Base-by-base conservation (phyloP, 331 rosid species). In the Prunus yedoensis region DNA sequence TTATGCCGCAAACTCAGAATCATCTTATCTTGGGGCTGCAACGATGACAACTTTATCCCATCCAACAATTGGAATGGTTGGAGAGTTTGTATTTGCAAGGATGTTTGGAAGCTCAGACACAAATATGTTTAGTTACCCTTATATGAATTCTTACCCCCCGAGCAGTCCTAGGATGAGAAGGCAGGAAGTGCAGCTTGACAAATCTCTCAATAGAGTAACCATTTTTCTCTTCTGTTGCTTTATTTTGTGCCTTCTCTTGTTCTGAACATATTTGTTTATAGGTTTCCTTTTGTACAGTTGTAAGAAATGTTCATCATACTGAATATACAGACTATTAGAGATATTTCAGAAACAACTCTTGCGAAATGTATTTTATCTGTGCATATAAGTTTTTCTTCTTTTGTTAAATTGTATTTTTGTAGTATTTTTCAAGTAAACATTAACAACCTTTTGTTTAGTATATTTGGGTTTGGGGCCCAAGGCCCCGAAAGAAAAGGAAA, bases 161-260 rank as follows among this genome's bases (percentile, higher is more conserved):
- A 66, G 77, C 66, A 87, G 83, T 75, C 88, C 78, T 32, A 85
- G 98, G 85, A 81, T 94, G 87, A 89, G 96, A 84, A 89, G 96
- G 83, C 98, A 90, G 75, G 98, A 94, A 74, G 78, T 90, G 87
- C 89, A 85, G 82, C 83, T 91, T 47, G 93, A 90, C 70, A 91
- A 86, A 83, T 91, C 95, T 63, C 86, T 94, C 1, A 89, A 77
- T 52, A 85, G 98, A 80, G 89, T 94, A 18, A 89, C 93, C n/a
- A 69, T 90, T 68, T 94, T 94, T 67, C 85, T 94, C 6, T 84
- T 94, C 76, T 90, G 95, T 76, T 90, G 95, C 79, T 70, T 91
- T 59, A 78, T 90, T 23, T 77, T 90, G 86, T 94, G 97, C 77
- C 93, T 94, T 86, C 93, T 94, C 71, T 80, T 90, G 76, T 94